Conservation (phyloP, 441 rosid species). For the Populus hybrid region DNA sequence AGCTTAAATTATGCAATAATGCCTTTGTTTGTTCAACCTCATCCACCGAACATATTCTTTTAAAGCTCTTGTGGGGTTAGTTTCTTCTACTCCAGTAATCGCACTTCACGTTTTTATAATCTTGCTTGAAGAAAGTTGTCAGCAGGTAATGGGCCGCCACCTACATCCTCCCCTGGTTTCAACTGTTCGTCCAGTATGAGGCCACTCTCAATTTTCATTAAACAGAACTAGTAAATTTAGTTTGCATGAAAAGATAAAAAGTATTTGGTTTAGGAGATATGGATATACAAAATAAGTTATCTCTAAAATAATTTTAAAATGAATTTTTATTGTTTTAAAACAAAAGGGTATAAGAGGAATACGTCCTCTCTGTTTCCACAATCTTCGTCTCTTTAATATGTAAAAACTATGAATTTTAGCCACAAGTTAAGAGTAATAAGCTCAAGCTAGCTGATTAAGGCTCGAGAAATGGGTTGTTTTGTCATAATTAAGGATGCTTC, state of each 20-base stretch:
- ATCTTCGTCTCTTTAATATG: background rate
- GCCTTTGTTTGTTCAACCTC: conserved; percentile 25
- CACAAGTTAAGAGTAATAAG: background rate
- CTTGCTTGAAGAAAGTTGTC: background rate
- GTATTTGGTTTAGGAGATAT: background rate
- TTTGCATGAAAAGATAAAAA: background rate
- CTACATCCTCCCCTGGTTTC: background rate
- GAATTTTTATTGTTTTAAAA: background rate
- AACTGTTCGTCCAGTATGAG: background rate
- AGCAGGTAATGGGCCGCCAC: background rate
- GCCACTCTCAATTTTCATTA: background rate
- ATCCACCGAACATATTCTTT: conserved; percentile 23
- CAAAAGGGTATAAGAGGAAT: background rate
- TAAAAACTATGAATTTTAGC: background rate
- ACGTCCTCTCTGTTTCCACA: background rate
- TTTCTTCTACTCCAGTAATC: background rate
- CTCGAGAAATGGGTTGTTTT: background rate
- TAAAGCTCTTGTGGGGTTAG: conserved; percentile 16
- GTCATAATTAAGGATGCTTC: background rate
- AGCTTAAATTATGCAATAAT: conserved; percentile 9
- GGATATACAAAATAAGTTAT: background rate
- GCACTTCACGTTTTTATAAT: conserved; percentile 20
- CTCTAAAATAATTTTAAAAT: background rate
- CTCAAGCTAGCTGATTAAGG: background rate
- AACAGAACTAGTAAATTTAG: background rate